phyloP scores from a whole-genome alignment of 331 rosid species.

The Saraca asoca region DNA sequence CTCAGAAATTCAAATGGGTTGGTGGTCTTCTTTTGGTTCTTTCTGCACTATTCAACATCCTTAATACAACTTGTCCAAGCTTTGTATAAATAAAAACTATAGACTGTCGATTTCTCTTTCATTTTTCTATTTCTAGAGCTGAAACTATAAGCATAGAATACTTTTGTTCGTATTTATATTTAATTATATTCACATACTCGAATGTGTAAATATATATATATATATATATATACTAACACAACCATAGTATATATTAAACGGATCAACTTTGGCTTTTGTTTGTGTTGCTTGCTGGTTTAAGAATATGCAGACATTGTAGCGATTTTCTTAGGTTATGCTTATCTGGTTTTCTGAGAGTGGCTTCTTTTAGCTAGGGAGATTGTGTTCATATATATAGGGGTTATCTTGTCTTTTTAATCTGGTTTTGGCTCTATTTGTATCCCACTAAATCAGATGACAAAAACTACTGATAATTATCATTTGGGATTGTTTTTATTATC shows the following conservation, averaged over 20 bases:
- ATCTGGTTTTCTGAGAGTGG: no score
- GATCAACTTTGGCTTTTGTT: constrained; percentile 36
- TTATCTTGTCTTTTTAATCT: constrained; percentile 18
- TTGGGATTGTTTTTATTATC: constrained; percentile 33
- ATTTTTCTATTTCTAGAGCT: constrained; percentile 25
- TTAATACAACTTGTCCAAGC: constrained; percentile 28
- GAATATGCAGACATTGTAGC: constrained; percentile 24
- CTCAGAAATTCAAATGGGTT: constrained; percentile 68
- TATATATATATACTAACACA: constrained; percentile 9
- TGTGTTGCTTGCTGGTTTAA: constrained; percentile 16
- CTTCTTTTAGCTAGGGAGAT: not conserved
- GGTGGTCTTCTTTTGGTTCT: constrained; percentile 54
- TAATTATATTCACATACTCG: constrained; percentile 3
- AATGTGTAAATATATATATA: constrained; percentile 7
- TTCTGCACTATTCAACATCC: constrained; percentile 26
- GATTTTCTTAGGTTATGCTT: constrained; percentile 33
- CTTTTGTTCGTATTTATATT: constrained; percentile 2
- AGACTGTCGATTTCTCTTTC: not conserved
- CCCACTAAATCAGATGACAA: constrained; percentile 32
- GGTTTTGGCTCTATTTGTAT: constrained; percentile 12
- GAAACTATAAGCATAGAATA: constrained; percentile 20
- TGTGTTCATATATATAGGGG: constrained; percentile 24
- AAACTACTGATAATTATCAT: constrained; percentile 23
- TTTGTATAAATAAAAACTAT: not conserved
- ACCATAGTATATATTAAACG: constrained; percentile 5